Evolutionary conservation across 202 grass and related monocot species (phyloP).

Genomic region (Schoenoplectus tabernaemontani): DNA sequence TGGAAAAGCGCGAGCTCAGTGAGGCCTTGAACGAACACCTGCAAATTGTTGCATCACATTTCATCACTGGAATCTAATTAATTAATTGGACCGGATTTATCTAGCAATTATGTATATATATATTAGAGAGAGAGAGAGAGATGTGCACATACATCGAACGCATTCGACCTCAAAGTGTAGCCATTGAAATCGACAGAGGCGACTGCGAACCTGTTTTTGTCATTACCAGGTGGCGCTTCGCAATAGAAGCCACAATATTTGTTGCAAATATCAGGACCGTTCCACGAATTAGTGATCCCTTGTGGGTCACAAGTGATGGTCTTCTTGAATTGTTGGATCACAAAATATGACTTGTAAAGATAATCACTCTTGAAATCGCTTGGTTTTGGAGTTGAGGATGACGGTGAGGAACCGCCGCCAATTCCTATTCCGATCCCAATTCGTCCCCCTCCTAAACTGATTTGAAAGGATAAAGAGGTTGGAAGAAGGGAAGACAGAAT

Average conservation of each 20-base stretch:
- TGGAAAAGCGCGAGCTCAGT: conserved; percentile 86
- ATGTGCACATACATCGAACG: background rate
- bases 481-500: conserved; percentile 19
- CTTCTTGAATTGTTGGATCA: conserved; percentile 59
- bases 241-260: conserved; percentile 68
- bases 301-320: conserved; percentile 51
- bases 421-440: conserved; percentile 25
- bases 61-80: background rate
- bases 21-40: conserved; percentile 35
- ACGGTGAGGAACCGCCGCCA: background rate
- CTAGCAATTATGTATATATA: background rate
- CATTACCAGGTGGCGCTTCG: conserved; percentile 28
- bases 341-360: conserved; percentile 47
- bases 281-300: conserved; percentile 27
- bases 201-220: conserved; percentile 13
- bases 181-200: conserved; percentile 91
- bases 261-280: conserved; percentile 37
- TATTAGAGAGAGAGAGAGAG: too few species aligned
- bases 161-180: conserved; percentile 2
- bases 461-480: conserved; percentile 15
- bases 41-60: background rate
- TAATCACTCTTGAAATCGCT: conserved; percentile 54
- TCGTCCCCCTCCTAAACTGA: background rate
- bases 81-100: background rate
- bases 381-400: conserved; percentile 12